Conservation (phyloP, 805 yeast genomes). For the Torulaspora indica region DNA sequence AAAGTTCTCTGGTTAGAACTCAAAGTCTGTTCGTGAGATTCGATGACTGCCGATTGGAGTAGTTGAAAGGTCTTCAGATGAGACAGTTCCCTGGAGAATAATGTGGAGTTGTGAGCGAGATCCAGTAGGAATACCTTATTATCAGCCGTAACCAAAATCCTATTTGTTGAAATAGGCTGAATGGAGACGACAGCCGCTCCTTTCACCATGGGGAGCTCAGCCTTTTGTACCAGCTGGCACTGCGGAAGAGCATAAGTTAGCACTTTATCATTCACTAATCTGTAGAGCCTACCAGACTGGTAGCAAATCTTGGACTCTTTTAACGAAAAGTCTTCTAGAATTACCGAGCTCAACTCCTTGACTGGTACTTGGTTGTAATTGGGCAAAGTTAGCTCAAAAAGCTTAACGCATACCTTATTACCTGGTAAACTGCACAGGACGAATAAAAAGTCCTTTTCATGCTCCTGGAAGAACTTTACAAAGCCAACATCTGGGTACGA, state of each 20-base stretch:
- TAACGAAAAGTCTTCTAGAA: slow-evolving; percentile 22
- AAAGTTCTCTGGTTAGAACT: slow-evolving; percentile 23
- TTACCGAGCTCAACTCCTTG: slow-evolving; percentile 27
- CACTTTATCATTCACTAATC: slow-evolving; percentile 18
- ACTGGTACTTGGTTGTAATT: slow-evolving; percentile 12
- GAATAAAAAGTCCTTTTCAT: slow-evolving; percentile 17
- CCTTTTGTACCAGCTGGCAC: slow-evolving; percentile 22
- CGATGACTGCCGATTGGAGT: slow-evolving; percentile 24
- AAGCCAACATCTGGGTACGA: slow-evolving; percentile 24
- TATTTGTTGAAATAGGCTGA: slow-evolving; percentile 30
- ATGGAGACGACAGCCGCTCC: slow-evolving; percentile 20
- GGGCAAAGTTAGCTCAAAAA: slow-evolving; percentile 19
- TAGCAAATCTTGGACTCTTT: slow-evolving; percentile 24
- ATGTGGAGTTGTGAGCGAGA: slow-evolving; percentile 26
- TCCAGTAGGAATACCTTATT: slow-evolving; percentile 31
- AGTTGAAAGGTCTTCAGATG: slow-evolving; percentile 32
- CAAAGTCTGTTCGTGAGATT: slow-evolving; percentile 4
- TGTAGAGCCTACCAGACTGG: slow-evolving; percentile 30
- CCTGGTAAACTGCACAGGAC: slow-evolving; percentile 23
- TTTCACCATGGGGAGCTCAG: slow-evolving; percentile 27
- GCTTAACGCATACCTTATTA: slow-evolving; percentile 24
- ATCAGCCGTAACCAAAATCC: slow-evolving; percentile 29
- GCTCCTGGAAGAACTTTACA: slow-evolving; percentile 25
- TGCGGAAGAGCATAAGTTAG: slow-evolving; percentile 26
- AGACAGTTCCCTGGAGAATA: slow-evolving; percentile 25